A percentile compares a stretch with the other conserved stretches of the same genome.
These are phyloP conservation scores for Penicillium turbatum DNA, from an alignment of 495 filamentous ascomycete species.

Conservation along the genomic window DNA sequence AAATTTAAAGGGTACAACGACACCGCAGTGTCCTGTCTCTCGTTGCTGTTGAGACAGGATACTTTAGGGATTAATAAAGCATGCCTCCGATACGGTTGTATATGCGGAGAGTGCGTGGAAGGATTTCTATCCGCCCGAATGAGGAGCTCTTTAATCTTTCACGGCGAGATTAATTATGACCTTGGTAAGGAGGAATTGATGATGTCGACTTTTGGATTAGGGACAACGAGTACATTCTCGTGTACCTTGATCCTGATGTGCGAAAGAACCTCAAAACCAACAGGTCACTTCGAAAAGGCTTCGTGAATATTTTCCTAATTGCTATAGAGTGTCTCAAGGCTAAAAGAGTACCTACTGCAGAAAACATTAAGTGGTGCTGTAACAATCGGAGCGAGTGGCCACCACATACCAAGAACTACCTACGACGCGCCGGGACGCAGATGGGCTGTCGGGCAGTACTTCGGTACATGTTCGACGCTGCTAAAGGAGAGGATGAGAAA, in stretches of 20 bases:
- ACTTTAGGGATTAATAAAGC: conserved; percentile 8
- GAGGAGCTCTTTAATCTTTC: conserved; percentile 20
- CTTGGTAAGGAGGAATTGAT: conserved; percentile 12
- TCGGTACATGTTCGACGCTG: conserved; percentile 23
- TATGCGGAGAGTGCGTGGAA: conserved; percentile 29
- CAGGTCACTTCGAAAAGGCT: conserved; percentile 27
- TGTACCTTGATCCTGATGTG: conserved; percentile 21
- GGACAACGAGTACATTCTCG: conserved; percentile 9
- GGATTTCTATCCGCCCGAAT: conserved; percentile 34
- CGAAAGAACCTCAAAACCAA: conserved; percentile 28
- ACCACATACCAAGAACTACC: conserved; percentile 22
- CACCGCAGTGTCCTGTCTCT: conserved; percentile 24
- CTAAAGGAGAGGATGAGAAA: conserved; percentile 25
- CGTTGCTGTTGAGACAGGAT: conserved; percentile 16
- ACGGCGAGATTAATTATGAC: conserved; percentile 17
- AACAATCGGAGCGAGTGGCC: conserved; percentile 24
- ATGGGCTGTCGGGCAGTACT: conserved; percentile 22
- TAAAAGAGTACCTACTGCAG: conserved; percentile 19
- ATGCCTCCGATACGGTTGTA: conserved; percentile 26
- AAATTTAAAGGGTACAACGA: conserved; percentile 22
- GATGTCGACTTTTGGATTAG: conserved; percentile 16
- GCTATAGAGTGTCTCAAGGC: conserved; percentile 16
- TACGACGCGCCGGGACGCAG: conserved; percentile 19
- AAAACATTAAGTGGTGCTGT: conserved; percentile 17
- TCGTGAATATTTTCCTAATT: conserved; percentile 24